Evolutionary conservation across 805 yeast species (phyloP), one percentile per base, ranked within the genome.

Genomic region (Saccharomycopsis guyanensis): DNA sequence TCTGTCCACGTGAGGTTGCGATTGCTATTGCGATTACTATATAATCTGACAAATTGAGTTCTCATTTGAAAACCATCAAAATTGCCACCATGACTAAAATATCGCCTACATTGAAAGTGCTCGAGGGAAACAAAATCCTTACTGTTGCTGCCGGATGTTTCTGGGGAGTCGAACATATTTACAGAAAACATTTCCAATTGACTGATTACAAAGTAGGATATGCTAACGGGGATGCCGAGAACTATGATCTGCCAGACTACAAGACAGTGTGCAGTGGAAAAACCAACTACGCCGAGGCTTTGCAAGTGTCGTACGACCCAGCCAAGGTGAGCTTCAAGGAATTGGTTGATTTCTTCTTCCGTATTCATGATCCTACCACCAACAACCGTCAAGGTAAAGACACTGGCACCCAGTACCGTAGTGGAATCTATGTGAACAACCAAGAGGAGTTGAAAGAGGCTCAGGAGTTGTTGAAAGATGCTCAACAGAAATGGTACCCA

Each of bases 361-460:
- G 82, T 57, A 86, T 87, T 62, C 98, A 91, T 62, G 97, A 93
- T 64, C 97, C 98, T 40, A 93, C 97, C 2, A 81, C 88, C 2
- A 51, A 72, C 44, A 78, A 89, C 57, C 59, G 74, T 1, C 97
- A 93, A 64, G 98, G 98, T 2, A 84, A 86, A 16, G 97, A 91
- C 59, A 56, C 57, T 6, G 98, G 98, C 7, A 77, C 91, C 1
- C 97, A 93, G 63, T 91, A 91, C 67, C 75, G 97, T 57, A 80
- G 91, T 15, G 96, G 81, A 1, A 73, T 93, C 8, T 86, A 79
- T 64, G 70, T 81, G 6, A 83, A 79, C 56, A 57, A 64, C 38
- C 68, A 66, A 2, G 80, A 71, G 20, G 68, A 68, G 39, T 62
- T 73, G 6, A 54, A 62, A 2, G 60, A 66, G 13, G 80, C 85